Evolutionary conservation across 768 basidiomycete species (phyloP).

Genomic region (Boletus subparvulus): DNA sequence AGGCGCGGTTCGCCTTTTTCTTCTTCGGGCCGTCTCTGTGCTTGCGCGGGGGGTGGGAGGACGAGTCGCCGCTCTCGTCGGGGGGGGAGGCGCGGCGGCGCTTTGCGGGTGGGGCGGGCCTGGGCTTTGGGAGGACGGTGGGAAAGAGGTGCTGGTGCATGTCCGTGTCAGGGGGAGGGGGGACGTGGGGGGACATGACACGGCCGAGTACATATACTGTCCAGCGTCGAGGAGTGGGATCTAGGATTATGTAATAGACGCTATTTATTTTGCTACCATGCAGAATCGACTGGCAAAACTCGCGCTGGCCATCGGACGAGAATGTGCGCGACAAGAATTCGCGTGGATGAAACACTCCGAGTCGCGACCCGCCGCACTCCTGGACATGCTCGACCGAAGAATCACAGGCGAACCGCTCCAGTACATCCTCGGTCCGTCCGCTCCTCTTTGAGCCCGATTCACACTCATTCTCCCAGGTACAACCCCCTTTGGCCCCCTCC

Average conservation of each 20-base stretch:
- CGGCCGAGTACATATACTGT: slow-evolving; percentile 9
- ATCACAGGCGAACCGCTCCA: slow-evolving; percentile 77
- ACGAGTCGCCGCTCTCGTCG: slow-evolving; percentile 54
- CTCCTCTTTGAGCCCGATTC: not conserved
- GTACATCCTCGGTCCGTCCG: slow-evolving; percentile 84
- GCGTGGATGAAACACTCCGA: slow-evolving; percentile 45
- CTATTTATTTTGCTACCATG: slow-evolving; percentile 3
- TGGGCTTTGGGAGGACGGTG: slow-evolving; percentile 28
- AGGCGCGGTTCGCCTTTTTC: slow-evolving; percentile 93
- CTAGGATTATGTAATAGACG: slow-evolving; percentile 23
- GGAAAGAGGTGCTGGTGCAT: too few species aligned
- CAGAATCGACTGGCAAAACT: slow-evolving; percentile 30
- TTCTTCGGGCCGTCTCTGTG: slow-evolving; percentile 81
- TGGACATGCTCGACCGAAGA: slow-evolving; percentile 57
- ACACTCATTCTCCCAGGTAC: slow-evolving; percentile 43
- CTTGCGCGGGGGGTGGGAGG: slow-evolving; percentile 47
- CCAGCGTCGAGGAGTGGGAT: slow-evolving; percentile 8
- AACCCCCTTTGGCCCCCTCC: slow-evolving; percentile 85
- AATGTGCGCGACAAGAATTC: slow-evolving; percentile 42
- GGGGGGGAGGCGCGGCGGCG: slow-evolving; percentile 63
- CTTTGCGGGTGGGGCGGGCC: slow-evolving; percentile 43
- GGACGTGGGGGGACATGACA: slow-evolving; percentile 5
- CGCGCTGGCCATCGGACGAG: slow-evolving; percentile 33
- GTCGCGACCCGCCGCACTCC: not conserved
- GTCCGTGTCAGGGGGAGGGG: slow-evolving; percentile 1